Conservation (phyloP, 208 protist species). For the Acanthamoeba royreba region DNA sequence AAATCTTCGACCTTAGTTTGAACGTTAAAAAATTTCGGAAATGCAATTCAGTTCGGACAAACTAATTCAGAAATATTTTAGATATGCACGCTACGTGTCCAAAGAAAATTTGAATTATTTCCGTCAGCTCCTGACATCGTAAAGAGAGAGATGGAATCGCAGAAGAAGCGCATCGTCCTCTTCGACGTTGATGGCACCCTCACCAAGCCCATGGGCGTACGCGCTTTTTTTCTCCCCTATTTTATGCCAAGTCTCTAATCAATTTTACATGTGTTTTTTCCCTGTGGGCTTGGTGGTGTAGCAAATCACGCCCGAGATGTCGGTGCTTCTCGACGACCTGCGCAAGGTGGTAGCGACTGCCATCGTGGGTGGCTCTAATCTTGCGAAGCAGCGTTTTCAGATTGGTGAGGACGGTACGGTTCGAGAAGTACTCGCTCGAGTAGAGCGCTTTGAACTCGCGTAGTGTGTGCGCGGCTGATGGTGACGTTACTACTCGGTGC, state of each 20-base stretch:
- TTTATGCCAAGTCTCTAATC: not conserved
- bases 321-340: slow-evolving; percentile 83
- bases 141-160: not conserved
- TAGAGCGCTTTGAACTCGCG: too few relatives aligned
- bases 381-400: slow-evolving; percentile 97
- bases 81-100: too few relatives aligned
- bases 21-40: too few relatives aligned
- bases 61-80: too few relatives aligned
- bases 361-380: slow-evolving; percentile 98
- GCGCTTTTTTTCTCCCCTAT: not conserved
- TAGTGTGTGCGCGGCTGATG: too few relatives aligned
- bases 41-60: too few relatives aligned
- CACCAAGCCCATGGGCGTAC: slow-evolving; percentile 56
- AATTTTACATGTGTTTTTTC: not conserved
- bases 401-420: slow-evolving; percentile 83
- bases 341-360: slow-evolving; percentile 90
- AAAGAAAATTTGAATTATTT: not conserved
- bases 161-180: slow-evolving; percentile 82
- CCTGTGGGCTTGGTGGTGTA: too few relatives aligned
- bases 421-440: not conserved
- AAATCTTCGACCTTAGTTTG: too few relatives aligned
- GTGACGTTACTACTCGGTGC: not conserved
- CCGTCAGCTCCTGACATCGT: not conserved
- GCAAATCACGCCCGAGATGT: slow-evolving; percentile 71
- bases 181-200: slow-evolving; percentile 95